Evolutionary conservation across 2,329 filamentous ascomycete species (phyloP).

Genomic region (Didymella arachidicola): DNA sequence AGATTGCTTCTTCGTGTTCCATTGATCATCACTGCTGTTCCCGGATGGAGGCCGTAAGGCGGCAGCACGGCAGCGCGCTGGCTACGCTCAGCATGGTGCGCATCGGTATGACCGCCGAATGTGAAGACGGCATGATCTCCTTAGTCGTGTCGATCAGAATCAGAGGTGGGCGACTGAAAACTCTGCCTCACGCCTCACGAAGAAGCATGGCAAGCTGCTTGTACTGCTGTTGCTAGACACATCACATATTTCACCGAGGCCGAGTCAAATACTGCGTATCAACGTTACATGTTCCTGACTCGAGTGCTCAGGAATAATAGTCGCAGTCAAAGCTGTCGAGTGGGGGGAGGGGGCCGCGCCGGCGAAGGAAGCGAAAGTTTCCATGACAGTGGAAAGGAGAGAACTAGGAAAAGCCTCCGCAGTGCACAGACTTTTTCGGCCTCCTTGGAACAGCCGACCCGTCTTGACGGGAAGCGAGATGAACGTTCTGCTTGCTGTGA

Average conservation of each 20-base stretch:
- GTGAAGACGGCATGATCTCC: neutral
- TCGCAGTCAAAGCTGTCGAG: slow-evolving; percentile 9
- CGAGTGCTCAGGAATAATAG: slow-evolving; percentile 5
- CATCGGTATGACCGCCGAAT: slow-evolving; percentile 1
- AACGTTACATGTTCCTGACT: neutral
- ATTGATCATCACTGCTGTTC: neutral
- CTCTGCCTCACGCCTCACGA: slow-evolving; percentile 1
- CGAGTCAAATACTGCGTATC: neutral
- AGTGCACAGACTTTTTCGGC: neutral
- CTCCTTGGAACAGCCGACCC: slow-evolving; percentile 5
- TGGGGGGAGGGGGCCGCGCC: neutral
- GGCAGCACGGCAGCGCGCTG: slow-evolving; percentile 1
- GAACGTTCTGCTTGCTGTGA: neutral
- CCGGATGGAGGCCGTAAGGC: neutral
- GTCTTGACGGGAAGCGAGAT: slow-evolving; percentile 13
- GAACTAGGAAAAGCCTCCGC: slow-evolving; percentile 14
- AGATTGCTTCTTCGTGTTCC: neutral
- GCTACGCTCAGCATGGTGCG: neutral
- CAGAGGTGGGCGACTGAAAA: slow-evolving; percentile 6
- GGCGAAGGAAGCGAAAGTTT: slow-evolving; percentile 10
- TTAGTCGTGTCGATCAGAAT: slow-evolving; percentile 22
- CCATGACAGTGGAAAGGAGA: slow-evolving; percentile 7
- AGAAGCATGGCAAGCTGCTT: too few species aligned
- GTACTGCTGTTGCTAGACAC: neutral
- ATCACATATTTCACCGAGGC: neutral